Base-by-base conservation (phyloP, 2,329 filamentous ascomycete genomes). In the Colletotrichum acutatum region DNA sequence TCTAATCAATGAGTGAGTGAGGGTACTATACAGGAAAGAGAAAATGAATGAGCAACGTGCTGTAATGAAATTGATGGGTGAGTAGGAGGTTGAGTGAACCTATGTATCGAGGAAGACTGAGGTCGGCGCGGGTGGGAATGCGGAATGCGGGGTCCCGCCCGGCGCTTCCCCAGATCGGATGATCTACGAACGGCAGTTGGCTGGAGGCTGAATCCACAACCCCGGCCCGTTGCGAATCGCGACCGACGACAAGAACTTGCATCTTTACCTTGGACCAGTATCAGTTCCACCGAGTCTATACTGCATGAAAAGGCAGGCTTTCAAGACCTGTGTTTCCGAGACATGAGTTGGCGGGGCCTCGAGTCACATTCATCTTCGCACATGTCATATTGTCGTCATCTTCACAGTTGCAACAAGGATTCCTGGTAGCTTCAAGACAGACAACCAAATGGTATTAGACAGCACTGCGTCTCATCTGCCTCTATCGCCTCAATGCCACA, bases 81-180 rank as follows among this genome's bases (percentile, higher is more conserved):
- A n/a, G 19, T 12, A 28, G 8, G 12, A 32, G 28, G 26, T 32
- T 19, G 60, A 32, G 26, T n/a, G 42, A 28, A 16, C n/a, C 8
- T 22, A 34, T n/a, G 49, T 54, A n/a, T 49, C n/a, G 32, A 22
- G 22, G 63, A 49, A 26, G 34, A 54, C 12, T 70, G 49, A 34
- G 32, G 61, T 49, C 46, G 46, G 32, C 66, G 24, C 30, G 56
- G 70, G 66, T 60, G 66, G 69, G 42, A 60, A 54, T 65, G 70
- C 60, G 69, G 42, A 56, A 46, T 65, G 70, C 60, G 70, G 66
- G 71, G 60, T 71, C 46, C 71, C 46, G 32, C 46, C 71, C 46
- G 32, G 62, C 34, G 19, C 54, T 72, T 71, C 60, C 66, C 56
- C 71, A 72, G 71, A 71, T 70, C 71, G 71, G 67, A 65, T 30